phyloP scores from a whole-genome alignment of 345 rosid species.

The Draba incana region DNA sequence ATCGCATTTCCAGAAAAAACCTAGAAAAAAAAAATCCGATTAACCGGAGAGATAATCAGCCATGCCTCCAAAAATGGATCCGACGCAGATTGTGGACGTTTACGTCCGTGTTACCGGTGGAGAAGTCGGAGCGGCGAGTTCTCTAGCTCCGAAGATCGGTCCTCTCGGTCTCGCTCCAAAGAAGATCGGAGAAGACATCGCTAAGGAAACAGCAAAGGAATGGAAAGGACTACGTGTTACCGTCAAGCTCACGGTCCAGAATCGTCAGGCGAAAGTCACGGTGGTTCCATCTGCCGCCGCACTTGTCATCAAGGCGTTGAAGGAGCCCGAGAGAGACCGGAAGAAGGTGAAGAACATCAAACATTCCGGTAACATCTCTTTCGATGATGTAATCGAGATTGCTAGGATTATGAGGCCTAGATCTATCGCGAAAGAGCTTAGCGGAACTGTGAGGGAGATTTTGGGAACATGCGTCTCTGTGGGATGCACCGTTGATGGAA shows the following conservation, averaged over 20 bases:
- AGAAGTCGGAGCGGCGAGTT: slow-evolving; percentile 62
- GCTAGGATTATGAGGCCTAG: slow-evolving; percentile 72
- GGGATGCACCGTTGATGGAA: slow-evolving; percentile 77
- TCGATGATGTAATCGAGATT: slow-evolving; percentile 76
- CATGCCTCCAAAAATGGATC: slow-evolving; percentile 65
- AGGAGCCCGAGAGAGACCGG: slow-evolving; percentile 81
- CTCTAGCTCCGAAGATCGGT: slow-evolving; percentile 75
- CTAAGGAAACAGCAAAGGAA: slow-evolving; percentile 64
- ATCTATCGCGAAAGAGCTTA: slow-evolving; percentile 69
- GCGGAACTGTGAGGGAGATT: slow-evolving; percentile 73
- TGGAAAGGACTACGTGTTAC: slow-evolving; percentile 77
- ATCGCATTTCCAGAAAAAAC: slow-evolving; percentile 4
- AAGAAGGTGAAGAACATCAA: slow-evolving; percentile 79
- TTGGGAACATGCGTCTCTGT: slow-evolving; percentile 77
- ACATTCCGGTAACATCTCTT: slow-evolving; percentile 63
- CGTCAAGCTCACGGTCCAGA: slow-evolving; percentile 81
- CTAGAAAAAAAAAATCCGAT: slow-evolving; percentile 15
- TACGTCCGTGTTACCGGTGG: slow-evolving; percentile 63
- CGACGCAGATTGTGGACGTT: slow-evolving; percentile 52
- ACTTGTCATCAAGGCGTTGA: slow-evolving; percentile 72
- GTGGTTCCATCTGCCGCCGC: slow-evolving; percentile 87
- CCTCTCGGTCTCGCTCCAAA: slow-evolving; percentile 83
- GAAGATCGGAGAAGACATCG: slow-evolving; percentile 79
- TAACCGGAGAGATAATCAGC: slow-evolving; percentile 17
- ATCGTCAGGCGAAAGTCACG: slow-evolving; percentile 78